Evolutionary conservation across 2,329 filamentous ascomycete genomes (phyloP).

Genomic region (Botryotinia globosa): DNA sequence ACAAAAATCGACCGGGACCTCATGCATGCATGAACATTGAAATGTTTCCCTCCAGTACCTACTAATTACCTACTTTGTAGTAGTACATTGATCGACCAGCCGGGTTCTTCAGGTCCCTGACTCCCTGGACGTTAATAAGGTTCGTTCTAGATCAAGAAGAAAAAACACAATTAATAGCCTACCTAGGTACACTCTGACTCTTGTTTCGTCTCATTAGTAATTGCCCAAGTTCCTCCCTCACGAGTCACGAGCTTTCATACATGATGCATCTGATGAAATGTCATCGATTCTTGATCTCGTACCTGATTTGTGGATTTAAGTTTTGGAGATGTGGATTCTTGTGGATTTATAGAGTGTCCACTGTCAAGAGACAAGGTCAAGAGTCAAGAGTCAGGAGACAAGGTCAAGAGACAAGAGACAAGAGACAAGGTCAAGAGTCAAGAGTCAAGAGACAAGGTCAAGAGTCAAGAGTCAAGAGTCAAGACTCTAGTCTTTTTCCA

Average conservation of each 20-base stretch:
- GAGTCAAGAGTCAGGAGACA: neutral
- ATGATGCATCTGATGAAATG: neutral
- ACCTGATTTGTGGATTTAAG: conserved; percentile 4
- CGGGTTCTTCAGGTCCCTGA: neutral
- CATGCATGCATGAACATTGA: neutral
- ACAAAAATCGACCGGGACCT: neutral
- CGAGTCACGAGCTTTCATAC: neutral
- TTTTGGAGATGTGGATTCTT: neutral
- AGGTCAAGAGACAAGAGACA: neutral
- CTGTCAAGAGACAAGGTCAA: neutral
- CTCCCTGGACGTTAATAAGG: neutral
- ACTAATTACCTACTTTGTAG: neutral
- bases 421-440: neutral
- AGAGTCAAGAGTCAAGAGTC: neutral
- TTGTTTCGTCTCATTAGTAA: neutral
- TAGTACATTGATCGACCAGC: neutral
- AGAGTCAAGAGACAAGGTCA: neutral
- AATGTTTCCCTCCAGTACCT: neutral
- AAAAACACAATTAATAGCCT: neutral
- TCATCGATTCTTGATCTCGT: conserved; percentile 1
- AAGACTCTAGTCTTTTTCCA: neutral
- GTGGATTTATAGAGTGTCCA: neutral
- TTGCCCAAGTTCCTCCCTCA: neutral
- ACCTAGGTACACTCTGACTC: conserved; percentile 4
- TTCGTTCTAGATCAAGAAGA: neutral